Conservation (phyloP, 2,329 filamentous ascomycete species). For the Xylaria sp. region DNA sequence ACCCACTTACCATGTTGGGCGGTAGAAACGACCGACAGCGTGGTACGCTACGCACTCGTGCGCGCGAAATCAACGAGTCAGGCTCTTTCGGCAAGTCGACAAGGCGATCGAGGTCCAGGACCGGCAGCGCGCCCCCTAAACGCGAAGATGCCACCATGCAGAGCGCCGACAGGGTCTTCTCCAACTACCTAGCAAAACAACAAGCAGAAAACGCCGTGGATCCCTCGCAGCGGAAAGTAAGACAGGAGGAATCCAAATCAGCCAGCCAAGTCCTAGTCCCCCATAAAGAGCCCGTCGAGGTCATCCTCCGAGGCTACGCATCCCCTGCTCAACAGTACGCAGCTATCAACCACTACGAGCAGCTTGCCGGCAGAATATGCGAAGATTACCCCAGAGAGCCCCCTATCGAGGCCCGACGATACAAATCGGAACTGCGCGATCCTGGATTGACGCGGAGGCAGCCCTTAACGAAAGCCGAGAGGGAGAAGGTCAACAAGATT, state of each 20-base stretch:
- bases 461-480: constrained; percentile 76
- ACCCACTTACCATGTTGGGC: constrained; percentile 36
- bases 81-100: constrained; percentile 76
- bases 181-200: constrained; percentile 66
- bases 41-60: constrained; percentile 59
- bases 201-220: constrained; percentile 46
- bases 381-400: constrained; percentile 93
- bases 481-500: constrained; percentile 81
- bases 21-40: constrained; percentile 65
- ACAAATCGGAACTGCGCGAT: constrained; percentile 79
- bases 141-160: constrained; percentile 71
- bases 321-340: constrained; percentile 78
- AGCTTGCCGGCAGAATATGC: constrained; percentile 85
- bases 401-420: constrained; percentile 75
- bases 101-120: constrained; percentile 70
- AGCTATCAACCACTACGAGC: constrained; percentile 88
- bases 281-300: constrained; percentile 69
- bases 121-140: constrained; percentile 65
- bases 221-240: constrained; percentile 51
- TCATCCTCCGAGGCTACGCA: constrained; percentile 85
- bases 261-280: constrained; percentile 46
- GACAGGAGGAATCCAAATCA: constrained; percentile 52
- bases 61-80: constrained; percentile 66
- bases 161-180: constrained; percentile 71
- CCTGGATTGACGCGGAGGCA: constrained; percentile 74